A percentile compares a stretch with the other conserved stretches of the same genome.
Conservation (phyloP, 495 filamentous ascomycete species). For the Penicillium robsamsonii region DNA sequence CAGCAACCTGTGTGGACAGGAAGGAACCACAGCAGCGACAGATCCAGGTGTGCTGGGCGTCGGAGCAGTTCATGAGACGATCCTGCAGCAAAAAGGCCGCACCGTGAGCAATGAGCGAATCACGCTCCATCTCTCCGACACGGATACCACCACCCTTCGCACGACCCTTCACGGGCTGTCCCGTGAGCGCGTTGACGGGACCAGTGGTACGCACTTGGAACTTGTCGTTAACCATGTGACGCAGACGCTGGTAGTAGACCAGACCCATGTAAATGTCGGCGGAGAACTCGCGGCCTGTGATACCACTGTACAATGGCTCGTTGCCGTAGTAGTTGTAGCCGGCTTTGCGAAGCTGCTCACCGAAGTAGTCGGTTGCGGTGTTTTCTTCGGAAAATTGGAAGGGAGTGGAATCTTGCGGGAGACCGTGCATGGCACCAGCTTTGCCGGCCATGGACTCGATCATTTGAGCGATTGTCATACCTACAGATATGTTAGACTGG, state of each 20-base stretch:
- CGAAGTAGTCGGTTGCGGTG: constrained; percentile 92
- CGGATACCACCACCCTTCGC: constrained; percentile 96
- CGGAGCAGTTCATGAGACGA: constrained; percentile 92
- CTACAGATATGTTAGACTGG: constrained; percentile 26
- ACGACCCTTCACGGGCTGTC: constrained; percentile 94
- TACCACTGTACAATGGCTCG: constrained; percentile 95
- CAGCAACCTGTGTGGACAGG: constrained; percentile 74
- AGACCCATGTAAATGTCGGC: constrained; percentile 96
- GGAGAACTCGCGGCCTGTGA: constrained; percentile 89
- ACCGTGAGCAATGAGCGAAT: constrained; percentile 90
- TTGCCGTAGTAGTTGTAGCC: constrained; percentile 99
- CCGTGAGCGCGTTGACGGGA: constrained; percentile 80
- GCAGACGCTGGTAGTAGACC: constrained; percentile 94
- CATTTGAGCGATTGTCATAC: constrained; percentile 99
- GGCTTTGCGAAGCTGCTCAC: constrained; percentile 86
- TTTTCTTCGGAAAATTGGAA: constrained; percentile 92
- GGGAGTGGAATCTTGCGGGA: constrained; percentile 91
- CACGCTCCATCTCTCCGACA: constrained; percentile 98
- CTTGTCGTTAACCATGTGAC: constrained; percentile 99
- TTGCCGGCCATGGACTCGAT: constrained; percentile 96
- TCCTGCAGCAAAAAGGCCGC: constrained; percentile 94
- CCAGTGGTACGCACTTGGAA: constrained; percentile 97
- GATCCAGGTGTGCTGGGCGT: constrained; percentile 83
- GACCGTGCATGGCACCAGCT: constrained; percentile 86
- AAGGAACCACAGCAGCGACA: constrained; percentile 87